Conservation (phyloP, 495 filamentous ascomycete genomes). For the Podospora pseudocomata region DNA sequence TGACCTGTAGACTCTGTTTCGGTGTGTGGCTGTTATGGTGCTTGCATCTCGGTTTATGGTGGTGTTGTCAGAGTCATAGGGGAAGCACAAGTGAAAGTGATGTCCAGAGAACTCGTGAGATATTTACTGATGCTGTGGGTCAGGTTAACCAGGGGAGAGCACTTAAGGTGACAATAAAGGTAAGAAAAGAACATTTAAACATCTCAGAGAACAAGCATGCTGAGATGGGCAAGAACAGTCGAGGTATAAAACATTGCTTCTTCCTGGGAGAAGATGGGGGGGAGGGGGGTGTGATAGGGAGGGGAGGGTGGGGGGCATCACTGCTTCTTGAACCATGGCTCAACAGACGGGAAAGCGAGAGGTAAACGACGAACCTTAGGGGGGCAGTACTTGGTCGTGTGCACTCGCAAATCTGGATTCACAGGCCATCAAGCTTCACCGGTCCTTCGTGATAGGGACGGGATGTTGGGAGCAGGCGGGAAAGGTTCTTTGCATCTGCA, state of each 20-base stretch:
- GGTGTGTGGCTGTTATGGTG: not conserved
- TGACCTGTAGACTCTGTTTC: not conserved
- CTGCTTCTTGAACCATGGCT: not conserved
- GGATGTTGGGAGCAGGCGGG: not conserved
- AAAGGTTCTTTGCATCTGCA: not conserved
- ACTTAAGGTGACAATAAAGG: not conserved
- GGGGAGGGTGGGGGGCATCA: not conserved
- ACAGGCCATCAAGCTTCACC: conserved; percentile 4
- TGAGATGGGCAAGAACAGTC: not conserved
- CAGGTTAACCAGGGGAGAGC: not conserved
- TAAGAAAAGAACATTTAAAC: not conserved
- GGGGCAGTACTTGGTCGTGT: not conserved
- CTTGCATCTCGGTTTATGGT: not conserved
- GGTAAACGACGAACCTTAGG: not conserved
- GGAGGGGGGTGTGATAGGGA: not conserved
- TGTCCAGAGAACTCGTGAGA: not conserved
- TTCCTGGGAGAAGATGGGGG: not conserved
- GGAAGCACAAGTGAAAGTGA: not conserved
- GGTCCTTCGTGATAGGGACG: not conserved
- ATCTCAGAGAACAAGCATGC: not conserved
- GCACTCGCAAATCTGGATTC: not conserved
- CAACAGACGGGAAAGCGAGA: not conserved
- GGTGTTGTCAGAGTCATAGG: not conserved
- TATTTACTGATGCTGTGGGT: not conserved
- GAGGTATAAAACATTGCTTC: conserved; percentile 1